These are phyloP conservation scores for Cadophora gregata DNA, from an alignment of 2,329 filamentous ascomycete genomes.

Conservation along the genomic window DNA sequence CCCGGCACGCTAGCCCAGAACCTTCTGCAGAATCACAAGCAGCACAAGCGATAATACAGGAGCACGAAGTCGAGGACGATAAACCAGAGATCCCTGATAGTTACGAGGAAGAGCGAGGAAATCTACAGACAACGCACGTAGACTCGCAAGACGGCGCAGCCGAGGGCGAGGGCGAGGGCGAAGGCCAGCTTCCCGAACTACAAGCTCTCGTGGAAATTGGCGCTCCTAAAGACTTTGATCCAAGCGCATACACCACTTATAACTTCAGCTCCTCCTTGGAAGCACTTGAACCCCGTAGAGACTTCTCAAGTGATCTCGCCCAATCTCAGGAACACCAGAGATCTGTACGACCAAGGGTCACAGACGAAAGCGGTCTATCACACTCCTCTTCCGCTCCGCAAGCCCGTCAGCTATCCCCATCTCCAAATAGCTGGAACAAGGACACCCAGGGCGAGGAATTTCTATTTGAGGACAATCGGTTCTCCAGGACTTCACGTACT, in stretches of 20 bases:
- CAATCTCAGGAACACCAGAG: neutral
- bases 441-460: slow-evolving; percentile 24
- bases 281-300: neutral
- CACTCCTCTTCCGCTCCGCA: slow-evolving; percentile 15
- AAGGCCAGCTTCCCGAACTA: neutral
- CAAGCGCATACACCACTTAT: slow-evolving; percentile 19
- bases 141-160: neutral
- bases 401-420: slow-evolving; percentile 5
- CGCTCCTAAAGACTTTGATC: slow-evolving; percentile 29
- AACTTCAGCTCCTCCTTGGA: neutral
- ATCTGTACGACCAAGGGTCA: neutral
- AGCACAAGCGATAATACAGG: slow-evolving; percentile 20
- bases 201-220: slow-evolving; percentile 28
- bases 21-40: slow-evolving; percentile 13
- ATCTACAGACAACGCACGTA: neutral
- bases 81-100: slow-evolving; percentile 38
- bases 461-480: no score
- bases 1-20: neutral
- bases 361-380: neutral
- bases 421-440: slow-evolving; percentile 34
- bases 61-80: neutral
- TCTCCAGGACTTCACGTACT: neutral
- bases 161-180: no score
- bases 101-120: slow-evolving; percentile 35
- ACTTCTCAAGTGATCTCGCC: neutral